Evolutionary conservation across 176 grass and related monocot genomes (phyloP).

Genomic region (Bolboschoenus planiculmis): DNA sequence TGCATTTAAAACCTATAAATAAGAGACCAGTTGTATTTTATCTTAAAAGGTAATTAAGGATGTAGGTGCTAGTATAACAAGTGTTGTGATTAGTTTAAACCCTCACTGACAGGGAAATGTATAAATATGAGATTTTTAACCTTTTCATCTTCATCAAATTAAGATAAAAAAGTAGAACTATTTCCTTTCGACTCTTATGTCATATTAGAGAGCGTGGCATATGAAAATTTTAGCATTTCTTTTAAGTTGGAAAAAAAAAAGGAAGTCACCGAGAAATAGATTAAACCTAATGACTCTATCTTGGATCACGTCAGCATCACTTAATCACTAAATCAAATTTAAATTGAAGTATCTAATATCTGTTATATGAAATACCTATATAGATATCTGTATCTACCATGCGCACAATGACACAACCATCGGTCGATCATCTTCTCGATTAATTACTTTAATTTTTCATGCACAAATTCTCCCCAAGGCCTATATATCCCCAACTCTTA

Average conservation of each 20-base stretch:
- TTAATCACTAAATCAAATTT: not conserved
- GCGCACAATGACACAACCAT: no score
- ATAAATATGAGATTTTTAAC: not conserved
- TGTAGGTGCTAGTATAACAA: not conserved
- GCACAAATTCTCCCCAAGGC: not conserved
- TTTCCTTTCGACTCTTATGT: not conserved
- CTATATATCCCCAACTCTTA: not conserved
- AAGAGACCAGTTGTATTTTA: not conserved
- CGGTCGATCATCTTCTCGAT: not conserved
- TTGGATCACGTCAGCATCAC: not conserved
- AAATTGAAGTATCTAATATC: not conserved
- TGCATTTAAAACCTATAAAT: not conserved
- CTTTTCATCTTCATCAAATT: not conserved
- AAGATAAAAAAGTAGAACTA: not conserved
- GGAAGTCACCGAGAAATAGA: not conserved
- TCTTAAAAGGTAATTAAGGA: not conserved
- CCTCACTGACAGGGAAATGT: not conserved
- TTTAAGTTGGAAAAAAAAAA: no score
- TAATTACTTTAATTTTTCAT: no score
- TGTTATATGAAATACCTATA: not conserved
- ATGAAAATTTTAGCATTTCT: not conserved
- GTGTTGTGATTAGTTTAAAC: not conserved
- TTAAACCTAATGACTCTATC: not conserved
- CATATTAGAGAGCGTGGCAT: not conserved
- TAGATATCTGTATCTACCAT: no score